phyloP scores from a whole-genome alignment of 371 early-diverging fungal species.

The Syncephalastrum monosporum region DNA sequence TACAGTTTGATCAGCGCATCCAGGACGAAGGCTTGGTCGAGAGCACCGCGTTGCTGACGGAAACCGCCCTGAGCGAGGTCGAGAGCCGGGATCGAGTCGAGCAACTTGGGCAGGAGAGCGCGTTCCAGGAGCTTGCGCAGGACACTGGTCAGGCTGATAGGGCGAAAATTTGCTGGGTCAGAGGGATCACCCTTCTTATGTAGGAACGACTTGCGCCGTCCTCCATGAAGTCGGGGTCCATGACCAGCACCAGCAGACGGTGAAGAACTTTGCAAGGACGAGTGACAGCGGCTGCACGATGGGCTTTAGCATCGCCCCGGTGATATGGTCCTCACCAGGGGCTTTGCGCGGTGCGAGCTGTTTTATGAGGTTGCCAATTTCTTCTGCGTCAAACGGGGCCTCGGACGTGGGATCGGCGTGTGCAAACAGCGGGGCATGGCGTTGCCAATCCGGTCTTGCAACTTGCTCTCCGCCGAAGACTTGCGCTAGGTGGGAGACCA shows the following conservation, averaged over 20 bases:
- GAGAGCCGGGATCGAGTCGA: too few relatives aligned
- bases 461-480: constrained; percentile 3
- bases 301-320: constrained; percentile 23
- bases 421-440: too few relatives aligned
- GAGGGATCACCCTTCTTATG: constrained; percentile 20
- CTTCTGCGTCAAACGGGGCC: too few relatives aligned
- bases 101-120: neutral
- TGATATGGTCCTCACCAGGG: constrained; percentile 21
- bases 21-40: too few relatives aligned
- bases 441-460: neutral
- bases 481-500: constrained; percentile 1
- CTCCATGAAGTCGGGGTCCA: constrained; percentile 10
- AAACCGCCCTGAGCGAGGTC: too few relatives aligned
- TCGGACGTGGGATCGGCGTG: too few relatives aligned
- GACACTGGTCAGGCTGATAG: constrained; percentile 17
- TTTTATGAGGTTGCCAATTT: too few relatives aligned
- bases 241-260: constrained; percentile 11
- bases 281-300: neutral
- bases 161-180: constrained; percentile 18
- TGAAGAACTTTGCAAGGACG: constrained; percentile 1
- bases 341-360: constrained; percentile 13
- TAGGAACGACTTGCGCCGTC: constrained; percentile 15
- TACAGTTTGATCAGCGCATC: too few relatives aligned
- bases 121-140: constrained; percentile 16
- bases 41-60: too few relatives aligned